Evolutionary conservation across 306 rosid species (phyloP), one percentile per base, ranked within the genome.

Genomic region (Abrus precatorius): DNA sequence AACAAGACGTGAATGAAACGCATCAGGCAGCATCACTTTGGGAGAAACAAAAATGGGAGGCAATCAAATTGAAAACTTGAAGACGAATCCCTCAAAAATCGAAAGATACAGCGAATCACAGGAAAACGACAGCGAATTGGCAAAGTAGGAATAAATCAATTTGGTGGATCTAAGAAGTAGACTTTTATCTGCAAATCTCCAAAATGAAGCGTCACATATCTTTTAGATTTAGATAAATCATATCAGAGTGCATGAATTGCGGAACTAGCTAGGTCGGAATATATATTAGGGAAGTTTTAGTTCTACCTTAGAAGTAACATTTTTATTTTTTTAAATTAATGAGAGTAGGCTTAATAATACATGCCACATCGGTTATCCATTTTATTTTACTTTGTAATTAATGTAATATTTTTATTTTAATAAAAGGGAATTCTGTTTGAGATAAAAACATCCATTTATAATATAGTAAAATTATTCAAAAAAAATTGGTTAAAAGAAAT

Each of bases 61-160:
- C 50, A 32, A 27, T 20, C n/a, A 66, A 27, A 66, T 41, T 66
- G 8, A 4, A 43, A 66, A 38, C 36, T 43, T 65, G 9, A 36
- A 7, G 34, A 66, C 72, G 72, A 66, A 66, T 66, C 72, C 72
- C 72, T 43, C 52, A 9, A 66, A n/a, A 66, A 66, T 36, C 72
- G 72, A 66, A 66, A 66, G 72, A 1, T 43, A 36, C 34, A 66
- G 14, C 53, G 41, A 41, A 66, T 43, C 52, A 7, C 13, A 20
- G 53, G 53, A 27, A 66, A 41, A 43, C 34, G 72, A 66, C 53
- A 27, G 3, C 14, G n/a, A 41, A 43, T 41, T 41, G 71, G 52
- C 36, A 41, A 66, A 66, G 53, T 66, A 27, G 52, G 32, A 61
- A 59, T 3, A 59, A 29, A 32, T 65, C 52, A 5, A 43, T 7